Conservation (phyloP, 345 rosid genomes). For the Clarkia xantiana region DNA sequence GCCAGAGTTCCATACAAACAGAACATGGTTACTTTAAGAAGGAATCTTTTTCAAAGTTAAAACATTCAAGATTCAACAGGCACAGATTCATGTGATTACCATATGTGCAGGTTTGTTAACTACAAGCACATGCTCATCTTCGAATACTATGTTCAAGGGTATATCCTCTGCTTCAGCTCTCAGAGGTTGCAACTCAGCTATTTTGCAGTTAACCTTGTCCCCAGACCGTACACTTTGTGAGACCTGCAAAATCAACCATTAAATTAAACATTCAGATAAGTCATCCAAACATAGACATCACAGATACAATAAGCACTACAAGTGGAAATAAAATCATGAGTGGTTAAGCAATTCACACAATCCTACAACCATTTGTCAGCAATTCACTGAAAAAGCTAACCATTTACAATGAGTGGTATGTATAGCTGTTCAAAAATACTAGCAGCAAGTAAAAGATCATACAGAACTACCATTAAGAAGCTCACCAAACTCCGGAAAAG, state of each 20-base stretch:
- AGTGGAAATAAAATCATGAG: neutral
- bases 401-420: too few species aligned
- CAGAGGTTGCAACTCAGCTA: conserved; percentile 71
- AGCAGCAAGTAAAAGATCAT: too few species aligned
- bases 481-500: too few species aligned
- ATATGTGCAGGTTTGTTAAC: conserved; percentile 79
- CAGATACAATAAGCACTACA: neutral
- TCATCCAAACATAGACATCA: neutral
- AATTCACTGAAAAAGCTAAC: too few species aligned
- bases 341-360: neutral
- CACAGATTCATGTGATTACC: conserved; percentile 23
- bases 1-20: too few species aligned
- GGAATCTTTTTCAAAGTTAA: too few species aligned
- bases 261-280: neutral
- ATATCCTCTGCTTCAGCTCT: conserved; percentile 77
- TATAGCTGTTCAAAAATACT: too few species aligned
- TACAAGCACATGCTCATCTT: conserved; percentile 63
- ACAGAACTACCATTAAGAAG: too few species aligned
- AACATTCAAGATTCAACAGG: neutral
- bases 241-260: conserved; percentile 27
- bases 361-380: too few species aligned
- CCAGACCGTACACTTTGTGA: conserved; percentile 53
- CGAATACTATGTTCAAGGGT: conserved; percentile 67
- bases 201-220: conserved; percentile 55
- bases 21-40: too few species aligned